A percentile compares a stretch with the other conserved stretches of the same genome.
Evolutionary conservation across 495 filamentous ascomycete genomes (phyloP).

Genomic region (Daldinia bambusicola): DNA sequence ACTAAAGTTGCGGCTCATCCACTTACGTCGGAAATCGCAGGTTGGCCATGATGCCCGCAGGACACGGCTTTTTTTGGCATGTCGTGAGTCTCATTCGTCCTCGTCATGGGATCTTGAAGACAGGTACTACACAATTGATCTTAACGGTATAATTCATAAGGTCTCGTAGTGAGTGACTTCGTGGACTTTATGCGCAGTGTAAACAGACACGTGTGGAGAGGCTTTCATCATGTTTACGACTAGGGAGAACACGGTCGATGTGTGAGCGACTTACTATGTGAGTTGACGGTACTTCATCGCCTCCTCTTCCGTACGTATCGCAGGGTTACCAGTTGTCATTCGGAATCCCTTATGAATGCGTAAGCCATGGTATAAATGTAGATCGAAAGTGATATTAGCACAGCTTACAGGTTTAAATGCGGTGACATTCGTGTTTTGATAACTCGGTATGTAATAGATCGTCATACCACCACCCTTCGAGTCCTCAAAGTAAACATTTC

Average conservation of each 20-base stretch:
- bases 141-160: not conserved
- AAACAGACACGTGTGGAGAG: not conserved
- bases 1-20: not conserved
- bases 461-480: slow-evolving; percentile 52
- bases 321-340: slow-evolving; percentile 46
- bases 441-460: slow-evolving; percentile 55
- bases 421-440: slow-evolving; percentile 47
- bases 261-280: slow-evolving; percentile 39
- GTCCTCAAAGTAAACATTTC: slow-evolving; percentile 51
- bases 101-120: slow-evolving; percentile 46
- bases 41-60: slow-evolving; percentile 53
- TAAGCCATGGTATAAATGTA: not conserved
- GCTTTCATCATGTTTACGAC: no score
- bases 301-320: slow-evolving; percentile 43
- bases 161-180: not conserved
- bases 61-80: slow-evolving; percentile 45
- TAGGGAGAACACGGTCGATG: no score
- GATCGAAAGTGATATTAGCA: not conserved
- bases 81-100: slow-evolving; percentile 45
- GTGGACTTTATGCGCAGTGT: not conserved
- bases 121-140: slow-evolving; percentile 28
- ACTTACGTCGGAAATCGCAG: slow-evolving; percentile 49
- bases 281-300: slow-evolving; percentile 47
- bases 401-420: slow-evolving; percentile 50
- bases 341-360: slow-evolving; percentile 45